Base-by-base conservation (phyloP, 352 stramenopile species). In the Phytophthora brassicae region DNA sequence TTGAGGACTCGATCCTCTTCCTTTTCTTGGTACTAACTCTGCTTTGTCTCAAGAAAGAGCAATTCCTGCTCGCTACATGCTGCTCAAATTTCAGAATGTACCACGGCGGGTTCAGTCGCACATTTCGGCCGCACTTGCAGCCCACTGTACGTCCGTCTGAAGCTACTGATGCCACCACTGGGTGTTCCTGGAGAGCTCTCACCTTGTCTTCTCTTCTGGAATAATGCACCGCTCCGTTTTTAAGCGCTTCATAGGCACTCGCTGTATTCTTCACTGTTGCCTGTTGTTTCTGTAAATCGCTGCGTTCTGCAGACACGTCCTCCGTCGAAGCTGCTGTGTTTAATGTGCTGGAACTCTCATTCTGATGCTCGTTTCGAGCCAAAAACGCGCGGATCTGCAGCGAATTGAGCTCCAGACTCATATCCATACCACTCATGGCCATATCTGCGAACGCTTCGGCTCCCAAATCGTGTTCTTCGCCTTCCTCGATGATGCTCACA, bases 41-140 rank as follows among this genome's bases (percentile, higher is more conserved):
- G 20, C 63, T 79, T 26, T 79, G 68, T 16, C 81, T 74, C 4
- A 92, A 66, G 47, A 88, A 88, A 6, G 77, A 77, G 69, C 82
- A 94, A 53, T 92, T 94, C 31, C 85, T 72, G 51, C 85, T 94
- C 17, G 84, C 80, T n/a, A 90, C 68, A 50, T 94, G 85, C 70
- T 94, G 85, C 64, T 94, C 85, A 33, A 85, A 94, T 63, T 94
- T 94, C 43, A 90, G 68, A 47, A 94, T 90, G 55, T 94, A 94
- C 85, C 85, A 94, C 26, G 85, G 77, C 29, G 85, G 85, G 22
- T 94, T 94, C 14, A 94, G 58, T 0, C 81, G 74, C 46, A 94
- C 85, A 39, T 56, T 74, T 38, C 82, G 80, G 3, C 85, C 82
- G 60, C 85, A 94, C 26, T 86, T 89, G 58, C 85, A 94, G 28